Conservation (phyloP, 345 rosid genomes). For the Cardamine resedifolia region DNA sequence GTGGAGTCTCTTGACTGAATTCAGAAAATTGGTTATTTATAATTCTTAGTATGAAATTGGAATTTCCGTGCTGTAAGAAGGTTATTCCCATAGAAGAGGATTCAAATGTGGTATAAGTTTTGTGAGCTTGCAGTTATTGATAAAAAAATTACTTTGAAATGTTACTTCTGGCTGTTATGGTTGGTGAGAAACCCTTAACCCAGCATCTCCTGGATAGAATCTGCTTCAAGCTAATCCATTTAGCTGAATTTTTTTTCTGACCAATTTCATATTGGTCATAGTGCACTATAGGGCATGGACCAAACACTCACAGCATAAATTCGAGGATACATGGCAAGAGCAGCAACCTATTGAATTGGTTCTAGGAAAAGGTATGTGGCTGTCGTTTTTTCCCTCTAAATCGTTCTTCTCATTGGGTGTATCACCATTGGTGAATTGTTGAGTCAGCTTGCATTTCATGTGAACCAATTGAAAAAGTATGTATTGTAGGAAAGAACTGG, state of each 20-base stretch:
- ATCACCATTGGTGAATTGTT: background rate
- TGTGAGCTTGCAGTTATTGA: background rate
- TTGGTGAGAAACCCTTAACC: background rate
- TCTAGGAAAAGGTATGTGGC: conserved; percentile 71
- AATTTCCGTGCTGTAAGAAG: background rate
- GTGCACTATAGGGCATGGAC: conserved; percentile 94
- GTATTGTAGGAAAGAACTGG: background rate
- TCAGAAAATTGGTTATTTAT: background rate
- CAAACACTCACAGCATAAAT: conserved; percentile 74
- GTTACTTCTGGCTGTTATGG: background rate
- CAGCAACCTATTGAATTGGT: conserved; percentile 81
- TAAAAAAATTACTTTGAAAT: background rate
- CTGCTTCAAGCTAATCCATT: background rate
- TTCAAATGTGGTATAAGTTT: conserved; percentile 7
- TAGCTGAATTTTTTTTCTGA: conserved; percentile 22
- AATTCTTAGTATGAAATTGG: background rate
- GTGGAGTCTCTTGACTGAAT: background rate
- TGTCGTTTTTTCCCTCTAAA: background rate
- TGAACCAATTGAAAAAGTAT: background rate
- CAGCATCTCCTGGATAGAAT: background rate
- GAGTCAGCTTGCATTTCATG: background rate
- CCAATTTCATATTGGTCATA: conserved; percentile 31
- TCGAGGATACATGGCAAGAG: conserved; percentile 90
- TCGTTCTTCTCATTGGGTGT: background rate
- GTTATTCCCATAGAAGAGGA: background rate